These are phyloP conservation scores for Eragrostis nindensis DNA, from an alignment of 176 grass and related monocot genomes.

Conservation along the genomic window DNA sequence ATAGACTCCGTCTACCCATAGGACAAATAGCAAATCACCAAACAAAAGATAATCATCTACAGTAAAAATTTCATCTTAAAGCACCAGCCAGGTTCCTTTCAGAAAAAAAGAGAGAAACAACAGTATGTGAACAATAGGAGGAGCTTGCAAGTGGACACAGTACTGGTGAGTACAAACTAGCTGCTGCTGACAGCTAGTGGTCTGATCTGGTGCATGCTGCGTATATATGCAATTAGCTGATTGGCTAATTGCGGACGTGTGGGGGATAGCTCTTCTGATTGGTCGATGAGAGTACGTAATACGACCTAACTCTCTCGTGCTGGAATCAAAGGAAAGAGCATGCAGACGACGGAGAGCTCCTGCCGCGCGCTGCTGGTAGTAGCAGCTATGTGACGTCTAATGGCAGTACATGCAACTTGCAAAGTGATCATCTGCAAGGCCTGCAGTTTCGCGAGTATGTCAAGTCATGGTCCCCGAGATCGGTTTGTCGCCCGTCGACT, in stretches of 20 bases:
- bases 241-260: background rate
- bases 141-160: too few relatives aligned
- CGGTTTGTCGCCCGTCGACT: background rate
- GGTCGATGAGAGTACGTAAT: background rate
- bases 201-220: background rate
- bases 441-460: background rate
- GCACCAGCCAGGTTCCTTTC: too few relatives aligned
- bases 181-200: background rate
- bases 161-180: background rate
- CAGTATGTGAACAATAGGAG: too few relatives aligned
- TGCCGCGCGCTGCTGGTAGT: too few relatives aligned
- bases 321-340: background rate
- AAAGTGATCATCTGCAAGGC: slow-evolving; percentile 24
- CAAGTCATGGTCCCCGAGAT: slow-evolving; percentile 31
- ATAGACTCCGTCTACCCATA: too few relatives aligned
- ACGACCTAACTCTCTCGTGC: background rate
- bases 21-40: too few relatives aligned
- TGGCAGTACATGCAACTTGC: background rate
- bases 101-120: too few relatives aligned
- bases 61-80: too few relatives aligned
- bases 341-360: background rate
- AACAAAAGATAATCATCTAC: too few relatives aligned
- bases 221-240: background rate
- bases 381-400: background rate
- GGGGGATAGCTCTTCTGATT: background rate